Base-by-base conservation (phyloP, 768 basidiomycete species). In the Auriscalpium microsporum region DNA sequence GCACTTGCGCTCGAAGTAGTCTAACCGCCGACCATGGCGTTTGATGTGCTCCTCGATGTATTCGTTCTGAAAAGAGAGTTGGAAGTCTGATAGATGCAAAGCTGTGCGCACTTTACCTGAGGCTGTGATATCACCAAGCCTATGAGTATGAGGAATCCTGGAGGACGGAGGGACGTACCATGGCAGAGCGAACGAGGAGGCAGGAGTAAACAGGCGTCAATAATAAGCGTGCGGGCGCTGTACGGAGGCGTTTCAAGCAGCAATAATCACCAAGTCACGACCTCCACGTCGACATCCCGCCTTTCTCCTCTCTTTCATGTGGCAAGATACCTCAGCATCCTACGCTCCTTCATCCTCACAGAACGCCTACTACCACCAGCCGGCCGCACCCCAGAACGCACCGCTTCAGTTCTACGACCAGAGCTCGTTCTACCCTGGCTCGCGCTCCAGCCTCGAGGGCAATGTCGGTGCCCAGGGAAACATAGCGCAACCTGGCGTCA, bases 41-140 rank as follows among this genome's bases (percentile, higher is more conserved):
- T 92, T 94, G 71, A 97, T 94, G 67, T 91, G 89, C 77, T 99
- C 95, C 71, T 98, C 95, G 72, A 99, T 98, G 71, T 98, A 97
- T 70, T 97, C 94, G 79, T 98, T 98, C 91, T 99, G 60, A 55
- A 65, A 53, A 68, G 63, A 42, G 10, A 9, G 34, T 21, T n/a
- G 16, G 14, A 47, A n/a, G 42, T 19, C 47, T 38, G 46, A 35
- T 58, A 60, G 13, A 13, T 42, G 40, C 14, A 42, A 8, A 14
- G 17, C 14, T 42, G 40, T 1, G 40, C 17, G 8, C 40, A 42
- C 28, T 7, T 54, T 58, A 71, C 68, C 69, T 48, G 69, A 68
- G 61, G 55, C 55, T 55, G 36, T 48, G 50, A 56, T 7, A 28
- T 5, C 28, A 28, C 28, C 28, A 28, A 28, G 28, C 28, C 28